Percentiles rank a stretch among this genome's conserved stretches.
Evolutionary conservation across 1,139 yeast species (phyloP).

Genomic region (Yamadazyma membranifaciens): DNA sequence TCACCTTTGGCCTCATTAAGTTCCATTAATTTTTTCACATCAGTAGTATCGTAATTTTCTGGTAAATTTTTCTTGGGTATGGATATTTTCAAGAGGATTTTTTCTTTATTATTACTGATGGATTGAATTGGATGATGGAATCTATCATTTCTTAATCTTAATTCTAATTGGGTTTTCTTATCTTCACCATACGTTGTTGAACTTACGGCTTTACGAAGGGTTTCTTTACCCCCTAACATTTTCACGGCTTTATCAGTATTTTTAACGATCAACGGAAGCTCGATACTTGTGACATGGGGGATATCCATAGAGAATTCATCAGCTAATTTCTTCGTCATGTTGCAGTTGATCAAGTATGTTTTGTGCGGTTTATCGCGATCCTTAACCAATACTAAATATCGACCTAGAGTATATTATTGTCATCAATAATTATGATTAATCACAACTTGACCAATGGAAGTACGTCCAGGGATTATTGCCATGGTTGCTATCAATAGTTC

Average conservation of each 20-base stretch:
- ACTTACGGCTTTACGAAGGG: conserved; percentile 38
- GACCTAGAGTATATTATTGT: no score
- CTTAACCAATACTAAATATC: no score
- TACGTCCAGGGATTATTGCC: no score
- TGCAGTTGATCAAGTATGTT: background rate
- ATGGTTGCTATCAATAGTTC: no score
- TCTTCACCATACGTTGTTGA: conserved; percentile 17
- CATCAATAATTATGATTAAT: no score
- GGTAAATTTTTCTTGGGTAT: conserved; percentile 58
- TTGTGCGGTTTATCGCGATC: conserved; percentile 1
- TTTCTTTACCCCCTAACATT: conserved; percentile 75
- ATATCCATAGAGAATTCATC: conserved; percentile 61
- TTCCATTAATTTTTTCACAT: conserved; percentile 52
- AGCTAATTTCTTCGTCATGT: conserved; percentile 26
- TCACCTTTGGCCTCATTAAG: conserved; percentile 10
- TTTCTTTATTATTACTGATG: conserved; percentile 54
- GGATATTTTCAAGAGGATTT: conserved; percentile 64
- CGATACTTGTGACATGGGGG: conserved; percentile 76
- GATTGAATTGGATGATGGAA: conserved; percentile 79
- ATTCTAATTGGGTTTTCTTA: conserved; percentile 41
- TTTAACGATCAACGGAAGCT: conserved; percentile 72
- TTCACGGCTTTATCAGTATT: conserved; percentile 61
- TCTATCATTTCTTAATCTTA: conserved; percentile 64
- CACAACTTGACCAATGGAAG: no score
- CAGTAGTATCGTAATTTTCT: conserved; percentile 45